phyloP scores from a whole-genome alignment of 2,329 filamentous ascomycete species.

The Fusarium miscanthi region DNA sequence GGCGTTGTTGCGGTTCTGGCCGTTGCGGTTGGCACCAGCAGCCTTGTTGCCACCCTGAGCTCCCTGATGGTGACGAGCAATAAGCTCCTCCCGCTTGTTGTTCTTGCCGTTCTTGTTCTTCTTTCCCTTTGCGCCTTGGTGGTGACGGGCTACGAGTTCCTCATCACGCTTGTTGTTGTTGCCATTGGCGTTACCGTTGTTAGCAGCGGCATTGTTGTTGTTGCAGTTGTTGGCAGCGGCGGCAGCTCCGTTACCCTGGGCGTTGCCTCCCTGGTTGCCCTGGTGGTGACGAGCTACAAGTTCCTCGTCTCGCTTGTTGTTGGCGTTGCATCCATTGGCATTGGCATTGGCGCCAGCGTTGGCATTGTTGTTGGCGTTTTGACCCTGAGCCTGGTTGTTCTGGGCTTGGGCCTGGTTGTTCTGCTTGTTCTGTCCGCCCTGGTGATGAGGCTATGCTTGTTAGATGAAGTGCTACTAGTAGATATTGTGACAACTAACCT shows the following conservation, averaged over 20 bases:
- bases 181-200: background rate
- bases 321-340: conserved; percentile 9
- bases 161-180: conserved; percentile 1
- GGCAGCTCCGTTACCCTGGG: background rate
- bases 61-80: background rate
- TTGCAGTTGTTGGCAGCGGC: background rate
- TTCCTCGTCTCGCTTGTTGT: conserved; percentile 11
- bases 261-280: background rate
- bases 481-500: background rate
- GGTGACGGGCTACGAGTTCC: background rate
- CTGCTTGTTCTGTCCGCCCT: conserved; percentile 2
- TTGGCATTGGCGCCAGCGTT: background rate
- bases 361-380: background rate
- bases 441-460: conserved; percentile 11
- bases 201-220: background rate
- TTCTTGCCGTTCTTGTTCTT: background rate
- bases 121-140: background rate
- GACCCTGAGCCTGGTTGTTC: conserved; percentile 1
- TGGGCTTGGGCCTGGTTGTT: background rate
- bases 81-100: background rate
- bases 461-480: background rate
- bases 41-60: background rate
- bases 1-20: background rate
- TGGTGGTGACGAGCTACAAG: conserved; percentile 18
- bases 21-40: background rate